Evolutionary conservation across 2,329 filamentous ascomycete species (phyloP).

Genomic region (Nigrograna mackinnonii): DNA sequence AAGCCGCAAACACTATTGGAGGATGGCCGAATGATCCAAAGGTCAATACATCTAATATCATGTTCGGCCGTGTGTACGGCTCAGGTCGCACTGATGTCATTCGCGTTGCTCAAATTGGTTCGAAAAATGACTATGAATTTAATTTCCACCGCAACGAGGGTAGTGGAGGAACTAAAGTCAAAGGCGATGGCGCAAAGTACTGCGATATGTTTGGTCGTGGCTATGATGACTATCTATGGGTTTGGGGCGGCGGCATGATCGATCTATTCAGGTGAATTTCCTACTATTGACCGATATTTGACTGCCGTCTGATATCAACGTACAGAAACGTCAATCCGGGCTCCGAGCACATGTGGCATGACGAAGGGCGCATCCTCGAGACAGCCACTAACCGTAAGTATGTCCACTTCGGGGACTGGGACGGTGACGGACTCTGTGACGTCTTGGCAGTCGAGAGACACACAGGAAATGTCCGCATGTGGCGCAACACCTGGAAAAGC

Average conservation of each 20-base stretch:
- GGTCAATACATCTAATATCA: conserved; percentile 13
- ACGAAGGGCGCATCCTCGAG: no score
- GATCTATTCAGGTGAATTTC: conserved; percentile 6
- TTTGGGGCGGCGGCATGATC: conserved; percentile 10
- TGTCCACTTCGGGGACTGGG: no score
- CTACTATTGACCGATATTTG: conserved; percentile 14
- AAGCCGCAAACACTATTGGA: no score
- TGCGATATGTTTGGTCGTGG: conserved; percentile 32
- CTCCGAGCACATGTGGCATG: no score
- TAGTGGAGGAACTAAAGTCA: conserved; percentile 17
- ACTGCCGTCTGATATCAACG: no score
- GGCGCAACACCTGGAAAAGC: no score
- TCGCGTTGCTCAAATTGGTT: conserved; percentile 15
- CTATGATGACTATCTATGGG: conserved; percentile 20
- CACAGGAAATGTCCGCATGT: no score
- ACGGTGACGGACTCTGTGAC: no score
- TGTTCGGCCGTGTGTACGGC: conserved; percentile 28
- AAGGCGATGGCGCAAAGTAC: conserved; percentile 31
- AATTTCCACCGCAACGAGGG: conserved; percentile 24
- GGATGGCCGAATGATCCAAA: no score
- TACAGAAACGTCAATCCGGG: no score
- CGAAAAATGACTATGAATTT: conserved; percentile 12
- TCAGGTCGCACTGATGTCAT: conserved; percentile 17
- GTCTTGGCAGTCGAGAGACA: no score
- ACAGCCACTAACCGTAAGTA: no score